phyloP scores from a whole-genome alignment of 768 basidiomycete genomes.

The Agaricus bisporus region DNA sequence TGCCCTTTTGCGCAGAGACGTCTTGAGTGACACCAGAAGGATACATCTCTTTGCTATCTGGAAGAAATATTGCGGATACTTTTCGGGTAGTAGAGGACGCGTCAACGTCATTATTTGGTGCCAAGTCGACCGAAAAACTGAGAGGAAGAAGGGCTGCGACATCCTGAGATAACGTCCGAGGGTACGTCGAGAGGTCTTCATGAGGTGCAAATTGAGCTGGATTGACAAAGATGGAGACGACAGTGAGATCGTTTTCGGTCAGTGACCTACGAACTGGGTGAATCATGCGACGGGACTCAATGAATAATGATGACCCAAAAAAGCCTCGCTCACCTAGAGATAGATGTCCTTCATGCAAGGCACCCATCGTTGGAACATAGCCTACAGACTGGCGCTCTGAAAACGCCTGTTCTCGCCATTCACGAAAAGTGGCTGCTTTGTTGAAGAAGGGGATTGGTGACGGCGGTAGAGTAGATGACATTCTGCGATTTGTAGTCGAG shows the following conservation, averaged over 20 bases:
- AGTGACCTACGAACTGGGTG: slow-evolving; percentile 70
- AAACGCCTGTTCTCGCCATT: slow-evolving; percentile 69
- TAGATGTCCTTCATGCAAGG: slow-evolving; percentile 89
- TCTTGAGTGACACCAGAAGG: slow-evolving; percentile 86
- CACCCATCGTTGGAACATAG: slow-evolving; percentile 98
- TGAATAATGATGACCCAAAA: slow-evolving; percentile 16
- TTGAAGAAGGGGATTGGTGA: slow-evolving; percentile 45
- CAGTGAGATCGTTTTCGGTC: slow-evolving; percentile 73
- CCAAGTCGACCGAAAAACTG: slow-evolving; percentile 15
- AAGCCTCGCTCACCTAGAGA: slow-evolving; percentile 61
- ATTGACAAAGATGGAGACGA: slow-evolving; percentile 96
- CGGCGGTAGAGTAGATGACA: slow-evolving; percentile 21
- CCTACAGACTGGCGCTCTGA: slow-evolving; percentile 66
- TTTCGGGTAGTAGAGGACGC: slow-evolving; percentile 22
- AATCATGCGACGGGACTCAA: neutral
- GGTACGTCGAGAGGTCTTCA: slow-evolving; percentile 90
- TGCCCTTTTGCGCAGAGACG: slow-evolving; percentile 68
- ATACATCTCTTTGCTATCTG: slow-evolving; percentile 81
- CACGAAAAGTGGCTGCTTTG: slow-evolving; percentile 53
- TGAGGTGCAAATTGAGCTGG: slow-evolving; percentile 96
- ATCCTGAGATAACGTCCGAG: slow-evolving; percentile 77
- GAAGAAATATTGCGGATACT: slow-evolving; percentile 73
- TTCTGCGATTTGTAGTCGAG: slow-evolving; percentile 10
- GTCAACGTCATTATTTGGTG: neutral
- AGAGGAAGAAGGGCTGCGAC: slow-evolving; percentile 41